Percentiles rank a stretch among this genome's conserved stretches.
phyloP scores from a whole-genome alignment of 805 yeast genomes.

The Pichia cephalocereana region DNA sequence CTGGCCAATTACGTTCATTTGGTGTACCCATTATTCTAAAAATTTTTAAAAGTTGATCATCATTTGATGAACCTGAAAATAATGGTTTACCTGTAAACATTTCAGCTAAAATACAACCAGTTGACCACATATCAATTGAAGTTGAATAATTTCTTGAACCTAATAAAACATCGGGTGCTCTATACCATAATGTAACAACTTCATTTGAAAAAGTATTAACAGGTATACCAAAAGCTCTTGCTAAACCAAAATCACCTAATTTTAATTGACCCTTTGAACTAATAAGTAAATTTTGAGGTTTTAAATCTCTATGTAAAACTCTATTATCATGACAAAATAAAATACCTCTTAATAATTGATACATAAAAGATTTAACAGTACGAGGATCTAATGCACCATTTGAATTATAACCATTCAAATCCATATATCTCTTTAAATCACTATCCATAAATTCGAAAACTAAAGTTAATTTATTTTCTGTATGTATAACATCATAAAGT shows the following conservation, averaged over 20 bases:
- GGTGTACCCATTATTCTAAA: slow-evolving; percentile 96
- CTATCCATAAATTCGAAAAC: slow-evolving; percentile 92
- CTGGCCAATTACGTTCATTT: slow-evolving; percentile 94
- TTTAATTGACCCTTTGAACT: slow-evolving; percentile 85
- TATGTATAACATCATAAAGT: slow-evolving; percentile 89
- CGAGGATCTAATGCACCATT: slow-evolving; percentile 65
- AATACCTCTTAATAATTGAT: slow-evolving; percentile 83
- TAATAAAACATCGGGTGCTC: slow-evolving; percentile 93
- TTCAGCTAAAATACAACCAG: slow-evolving; percentile 96
- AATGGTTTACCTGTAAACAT: slow-evolving; percentile 98
- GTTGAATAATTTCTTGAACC: slow-evolving; percentile 96
- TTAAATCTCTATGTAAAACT: slow-evolving; percentile 78
- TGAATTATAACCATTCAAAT: slow-evolving; percentile 32
- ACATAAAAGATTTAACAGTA: slow-evolving; percentile 85
- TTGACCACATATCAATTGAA: slow-evolving; percentile 97
- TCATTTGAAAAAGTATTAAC: slow-evolving; percentile 96
- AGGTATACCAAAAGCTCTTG: slow-evolving; percentile 96
- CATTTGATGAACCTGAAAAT: slow-evolving; percentile 94
- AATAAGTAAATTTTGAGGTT: slow-evolving; percentile 91
- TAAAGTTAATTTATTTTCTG: slow-evolving; percentile 88
- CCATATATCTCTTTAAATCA: slow-evolving; percentile 89
- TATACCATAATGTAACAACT: slow-evolving; percentile 95
- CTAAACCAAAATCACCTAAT: slow-evolving; percentile 93
- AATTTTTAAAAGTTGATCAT: slow-evolving; percentile 86
- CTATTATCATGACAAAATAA: slow-evolving; percentile 79